Evolutionary conservation across 139 green algal species (phyloP).

Genomic region (Micromonas commoda): DNA sequence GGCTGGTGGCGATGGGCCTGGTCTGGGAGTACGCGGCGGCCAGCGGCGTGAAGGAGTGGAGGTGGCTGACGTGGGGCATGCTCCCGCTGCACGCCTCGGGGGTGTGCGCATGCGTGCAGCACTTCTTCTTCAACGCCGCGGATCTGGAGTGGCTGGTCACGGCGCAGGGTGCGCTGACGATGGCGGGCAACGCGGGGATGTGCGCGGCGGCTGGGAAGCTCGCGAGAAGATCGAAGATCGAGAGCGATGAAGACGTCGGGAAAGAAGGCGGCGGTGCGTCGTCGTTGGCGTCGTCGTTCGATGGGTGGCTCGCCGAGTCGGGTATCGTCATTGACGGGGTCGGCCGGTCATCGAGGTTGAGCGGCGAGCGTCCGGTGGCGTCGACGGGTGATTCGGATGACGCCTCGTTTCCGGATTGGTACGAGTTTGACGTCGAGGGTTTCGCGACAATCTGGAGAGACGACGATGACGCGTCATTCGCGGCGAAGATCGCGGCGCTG

Average conservation of each 20-base stretch:
- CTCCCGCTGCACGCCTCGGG: conserved; percentile 68
- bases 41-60: conserved; percentile 3
- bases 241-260: background rate
- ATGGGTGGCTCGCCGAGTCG: too few relatives aligned
- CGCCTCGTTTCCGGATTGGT: background rate
- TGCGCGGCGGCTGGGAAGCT: background rate
- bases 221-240: background rate
- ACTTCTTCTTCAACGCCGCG: conserved; percentile 83
- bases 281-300: too few relatives aligned
- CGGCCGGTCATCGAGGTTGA: too few relatives aligned
- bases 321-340: too few relatives aligned
- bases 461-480: conserved; percentile 1
- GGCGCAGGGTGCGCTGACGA: conserved; percentile 34
- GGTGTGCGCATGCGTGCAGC: conserved; percentile 81
- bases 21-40: conserved; percentile 73
- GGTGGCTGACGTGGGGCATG: conserved; percentile 82
- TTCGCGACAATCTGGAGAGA: background rate
- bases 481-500: conserved; percentile 7
- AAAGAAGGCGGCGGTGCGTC: background rate
- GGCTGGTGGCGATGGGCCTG: conserved; percentile 73
- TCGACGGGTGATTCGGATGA: too few relatives aligned
- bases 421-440: conserved; percentile 9
- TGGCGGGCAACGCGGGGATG: conserved; percentile 16
- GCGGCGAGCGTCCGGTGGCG: background rate
- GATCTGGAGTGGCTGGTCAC: conserved; percentile 69